Evolutionary conservation across 306 rosid genomes (phyloP).

Genomic region (Rubus idaeus): DNA sequence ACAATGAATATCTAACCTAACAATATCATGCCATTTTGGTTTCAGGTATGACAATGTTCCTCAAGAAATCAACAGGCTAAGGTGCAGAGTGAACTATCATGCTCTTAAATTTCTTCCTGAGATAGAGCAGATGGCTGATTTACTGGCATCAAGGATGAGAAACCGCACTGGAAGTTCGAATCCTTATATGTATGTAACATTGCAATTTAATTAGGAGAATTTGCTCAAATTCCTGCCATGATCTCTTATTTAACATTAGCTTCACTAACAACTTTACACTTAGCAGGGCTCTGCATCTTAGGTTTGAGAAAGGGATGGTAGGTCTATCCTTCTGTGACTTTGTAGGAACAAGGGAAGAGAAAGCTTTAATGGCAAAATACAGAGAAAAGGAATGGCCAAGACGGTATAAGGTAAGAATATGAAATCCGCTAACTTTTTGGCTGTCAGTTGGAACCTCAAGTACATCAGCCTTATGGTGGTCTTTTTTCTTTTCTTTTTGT

Average conservation of each 20-base stretch:
- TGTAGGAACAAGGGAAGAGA: constrained; percentile 97
- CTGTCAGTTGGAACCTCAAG: constrained; percentile 10
- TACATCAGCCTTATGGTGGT: neutral
- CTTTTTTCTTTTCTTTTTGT: neutral
- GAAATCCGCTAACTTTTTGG: constrained; percentile 16
- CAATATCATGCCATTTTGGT: constrained; percentile 23
- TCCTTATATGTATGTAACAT: constrained; percentile 78
- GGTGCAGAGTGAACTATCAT: constrained; percentile 98
- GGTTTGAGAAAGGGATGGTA: constrained; percentile 99
- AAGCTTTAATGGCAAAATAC: constrained; percentile 89
- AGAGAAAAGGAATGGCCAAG: constrained; percentile 98
- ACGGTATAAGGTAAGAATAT: constrained; percentile 77
- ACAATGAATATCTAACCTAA: neutral
- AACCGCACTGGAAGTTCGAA: constrained; percentile 90
- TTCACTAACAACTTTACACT: constrained; percentile 38
- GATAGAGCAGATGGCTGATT: constrained; percentile 95
- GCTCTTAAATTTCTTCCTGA: constrained; percentile 98
- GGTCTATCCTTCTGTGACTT: constrained; percentile 97
- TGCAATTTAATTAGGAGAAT: constrained; percentile 18
- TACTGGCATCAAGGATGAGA: constrained; percentile 93
- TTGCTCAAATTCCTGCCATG: constrained; percentile 22
- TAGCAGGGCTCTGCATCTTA: constrained; percentile 96
- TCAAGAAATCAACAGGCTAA: constrained; percentile 89
- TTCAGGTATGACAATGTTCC: constrained; percentile 97
- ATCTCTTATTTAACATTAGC: constrained; percentile 20